phyloP scores from a whole-genome alignment of 257 asterid genomes.

The Rauvolfia tetraphylla region DNA sequence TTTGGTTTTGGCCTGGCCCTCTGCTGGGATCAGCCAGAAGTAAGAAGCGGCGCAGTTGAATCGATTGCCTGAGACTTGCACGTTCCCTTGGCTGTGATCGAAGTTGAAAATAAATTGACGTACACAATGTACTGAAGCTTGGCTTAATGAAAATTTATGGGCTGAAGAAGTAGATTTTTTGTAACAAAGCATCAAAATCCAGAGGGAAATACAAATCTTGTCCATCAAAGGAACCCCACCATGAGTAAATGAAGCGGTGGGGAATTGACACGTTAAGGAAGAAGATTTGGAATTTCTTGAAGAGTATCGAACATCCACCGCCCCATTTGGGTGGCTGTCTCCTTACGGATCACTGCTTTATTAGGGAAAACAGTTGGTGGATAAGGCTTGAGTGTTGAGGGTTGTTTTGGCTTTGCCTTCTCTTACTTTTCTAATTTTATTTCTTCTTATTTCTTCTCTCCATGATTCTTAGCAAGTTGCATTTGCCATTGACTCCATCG shows the following conservation, averaged over 20 bases:
- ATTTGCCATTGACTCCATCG: neutral
- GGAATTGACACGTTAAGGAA: constrained; percentile 24
- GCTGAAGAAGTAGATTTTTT: neutral
- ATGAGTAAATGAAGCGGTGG: constrained; percentile 16
- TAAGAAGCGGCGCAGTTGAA: neutral
- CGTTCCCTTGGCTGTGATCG: neutral
- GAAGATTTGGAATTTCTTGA: neutral
- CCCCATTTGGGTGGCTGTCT: constrained; percentile 12
- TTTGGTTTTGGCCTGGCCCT: neutral
- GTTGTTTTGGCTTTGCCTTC: constrained; percentile 2
- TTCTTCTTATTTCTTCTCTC: neutral
- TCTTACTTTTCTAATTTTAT: neutral
- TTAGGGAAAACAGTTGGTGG: neutral
- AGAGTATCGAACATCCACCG: neutral
- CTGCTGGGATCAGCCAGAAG: neutral
- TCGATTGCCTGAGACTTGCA: neutral
- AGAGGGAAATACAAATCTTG: neutral
- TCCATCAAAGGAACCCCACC: neutral
- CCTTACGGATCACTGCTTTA: constrained; percentile 16
- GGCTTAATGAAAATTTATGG: too few relatives aligned
- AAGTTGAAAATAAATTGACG: too few relatives aligned
- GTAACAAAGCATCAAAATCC: neutral
- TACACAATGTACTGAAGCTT: too few relatives aligned
- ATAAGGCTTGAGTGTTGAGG: constrained; percentile 25
- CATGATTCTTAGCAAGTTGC: constrained; percentile 24